Evolutionary conservation across 352 stramenopile genomes (phyloP).

Genomic region (Phytopythium montanum): DNA sequence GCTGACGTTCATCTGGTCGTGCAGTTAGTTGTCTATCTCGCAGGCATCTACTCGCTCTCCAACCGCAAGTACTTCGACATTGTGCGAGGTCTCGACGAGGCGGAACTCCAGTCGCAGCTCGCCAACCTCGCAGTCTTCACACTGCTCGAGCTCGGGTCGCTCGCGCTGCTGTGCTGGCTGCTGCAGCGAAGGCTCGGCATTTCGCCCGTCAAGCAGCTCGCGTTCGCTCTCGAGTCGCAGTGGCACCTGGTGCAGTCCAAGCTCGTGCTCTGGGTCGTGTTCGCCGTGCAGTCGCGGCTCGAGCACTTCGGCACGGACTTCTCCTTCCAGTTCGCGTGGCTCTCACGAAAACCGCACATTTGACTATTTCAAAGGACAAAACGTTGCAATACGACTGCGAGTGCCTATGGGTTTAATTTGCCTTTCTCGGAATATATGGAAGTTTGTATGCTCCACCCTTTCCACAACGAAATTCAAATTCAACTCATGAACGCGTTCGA

Average conservation of each 20-base stretch:
- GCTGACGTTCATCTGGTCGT: background rate
- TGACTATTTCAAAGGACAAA: too few species aligned
- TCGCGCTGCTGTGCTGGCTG: slow-evolving; percentile 21
- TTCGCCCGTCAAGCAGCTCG: slow-evolving; percentile 21
- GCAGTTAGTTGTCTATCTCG: background rate
- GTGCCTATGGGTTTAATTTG: too few species aligned
- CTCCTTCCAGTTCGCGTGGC: slow-evolving; percentile 26
- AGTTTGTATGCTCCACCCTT: too few species aligned
- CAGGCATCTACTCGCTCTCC: slow-evolving; percentile 14
- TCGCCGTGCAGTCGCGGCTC: slow-evolving; percentile 18
- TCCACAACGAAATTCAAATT: too few species aligned
- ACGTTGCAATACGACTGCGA: too few species aligned
- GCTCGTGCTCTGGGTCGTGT: slow-evolving; percentile 24
- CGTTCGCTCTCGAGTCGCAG: slow-evolving; percentile 31
- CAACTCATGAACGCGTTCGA: slow-evolving; percentile 18
- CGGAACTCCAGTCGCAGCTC: slow-evolving; percentile 9
- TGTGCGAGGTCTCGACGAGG: slow-evolving; percentile 7
- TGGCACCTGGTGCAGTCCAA: slow-evolving; percentile 33
- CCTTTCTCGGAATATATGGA: too few species aligned
- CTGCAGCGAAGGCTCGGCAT: slow-evolving; percentile 25
- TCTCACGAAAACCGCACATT: slow-evolving; percentile 3
- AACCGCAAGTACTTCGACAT: slow-evolving; percentile 21
- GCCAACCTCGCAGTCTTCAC: slow-evolving; percentile 22
- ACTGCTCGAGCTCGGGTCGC: slow-evolving; percentile 24
- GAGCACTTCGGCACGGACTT: slow-evolving; percentile 26